These are phyloP conservation scores for Selenicereus undatus DNA, from an alignment of 148 eudicot genomes.

Conservation along the genomic window DNA sequence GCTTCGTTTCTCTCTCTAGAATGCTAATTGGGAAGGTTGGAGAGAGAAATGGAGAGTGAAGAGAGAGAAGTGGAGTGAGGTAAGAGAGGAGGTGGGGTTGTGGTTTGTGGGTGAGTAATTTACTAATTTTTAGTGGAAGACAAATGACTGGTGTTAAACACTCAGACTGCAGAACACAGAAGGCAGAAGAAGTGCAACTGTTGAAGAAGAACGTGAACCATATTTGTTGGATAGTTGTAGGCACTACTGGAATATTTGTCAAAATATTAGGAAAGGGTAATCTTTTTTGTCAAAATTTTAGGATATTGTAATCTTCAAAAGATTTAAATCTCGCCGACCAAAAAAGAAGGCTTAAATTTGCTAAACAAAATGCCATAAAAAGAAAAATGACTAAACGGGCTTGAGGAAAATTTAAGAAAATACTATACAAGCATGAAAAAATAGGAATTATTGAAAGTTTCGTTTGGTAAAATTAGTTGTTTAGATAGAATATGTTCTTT, in stretches of 20 bases:
- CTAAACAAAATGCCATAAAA: neutral
- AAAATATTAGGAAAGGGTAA: neutral
- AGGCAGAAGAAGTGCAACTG: neutral
- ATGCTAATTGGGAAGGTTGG: conserved; percentile 1
- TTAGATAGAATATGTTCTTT: too few species aligned
- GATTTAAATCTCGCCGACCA: neutral
- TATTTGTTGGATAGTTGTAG: neutral
- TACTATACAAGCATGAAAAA: too few species aligned
- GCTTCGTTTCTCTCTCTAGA: neutral
- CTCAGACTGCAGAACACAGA: too few species aligned
- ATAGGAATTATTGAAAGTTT: too few species aligned
- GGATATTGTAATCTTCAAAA: neutral
- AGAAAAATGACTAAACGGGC: too few species aligned
- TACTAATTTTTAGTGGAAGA: neutral
- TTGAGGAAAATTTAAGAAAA: too few species aligned
- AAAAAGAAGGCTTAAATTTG: neutral
- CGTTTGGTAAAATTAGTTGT: too few species aligned
- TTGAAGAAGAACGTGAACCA: neutral
- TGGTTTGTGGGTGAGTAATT: neutral
- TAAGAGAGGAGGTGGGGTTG: neutral
- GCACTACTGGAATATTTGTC: neutral
- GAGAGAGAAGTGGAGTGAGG: too few species aligned
- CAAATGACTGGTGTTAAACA: neutral
- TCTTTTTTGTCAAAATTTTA: neutral
- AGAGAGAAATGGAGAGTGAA: neutral